A percentile compares a stretch with the other conserved stretches of the same genome.
Evolutionary conservation across 2,329 filamentous ascomycete species (phyloP).

Genomic region (Neofusicoccum laricinum): DNA sequence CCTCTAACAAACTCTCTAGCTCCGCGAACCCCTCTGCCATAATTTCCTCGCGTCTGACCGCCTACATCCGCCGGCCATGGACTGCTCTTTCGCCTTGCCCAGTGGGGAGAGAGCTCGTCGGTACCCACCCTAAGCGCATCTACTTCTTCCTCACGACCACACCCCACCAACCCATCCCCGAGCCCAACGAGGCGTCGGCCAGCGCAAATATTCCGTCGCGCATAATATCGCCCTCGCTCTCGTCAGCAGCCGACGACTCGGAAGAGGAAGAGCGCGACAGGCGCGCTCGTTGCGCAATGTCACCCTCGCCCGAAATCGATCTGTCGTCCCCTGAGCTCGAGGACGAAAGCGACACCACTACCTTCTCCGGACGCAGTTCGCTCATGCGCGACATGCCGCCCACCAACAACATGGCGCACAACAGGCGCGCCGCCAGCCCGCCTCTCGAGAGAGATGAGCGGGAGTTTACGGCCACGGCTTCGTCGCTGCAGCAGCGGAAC

Average conservation of each 20-base stretch:
- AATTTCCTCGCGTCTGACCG: conserved; percentile 85
- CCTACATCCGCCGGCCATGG: conserved; percentile 85
- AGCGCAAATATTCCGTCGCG: conserved; percentile 45
- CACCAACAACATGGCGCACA: conserved; percentile 50
- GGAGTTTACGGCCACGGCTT: conserved; percentile 94
- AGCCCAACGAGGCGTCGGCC: conserved; percentile 53
- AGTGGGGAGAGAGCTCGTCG: conserved; percentile 86
- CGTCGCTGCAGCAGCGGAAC: conserved; percentile 66
- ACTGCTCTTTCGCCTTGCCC: conserved; percentile 77
- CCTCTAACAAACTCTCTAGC: conserved; percentile 48
- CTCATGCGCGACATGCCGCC: conserved; percentile 20
- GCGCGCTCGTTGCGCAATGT: conserved; percentile 64
- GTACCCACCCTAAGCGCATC: conserved; percentile 87
- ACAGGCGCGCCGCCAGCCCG: conserved; percentile 74
- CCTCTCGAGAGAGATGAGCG: conserved; percentile 91
- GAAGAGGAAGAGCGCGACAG: conserved; percentile 61
- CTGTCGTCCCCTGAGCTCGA: conserved; percentile 85
- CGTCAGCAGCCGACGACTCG: conserved; percentile 62
- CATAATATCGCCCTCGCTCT: conserved; percentile 81
- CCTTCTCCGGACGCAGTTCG: conserved; percentile 54
- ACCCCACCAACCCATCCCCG: conserved; percentile 76
- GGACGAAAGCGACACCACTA: conserved; percentile 59
- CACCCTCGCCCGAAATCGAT: conserved; percentile 90
- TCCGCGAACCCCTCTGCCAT: conserved; percentile 95
- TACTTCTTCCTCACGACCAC: conserved; percentile 96